Base-by-base conservation (phyloP, 805 yeast species). In the Dipodascopsis tothii region DNA sequence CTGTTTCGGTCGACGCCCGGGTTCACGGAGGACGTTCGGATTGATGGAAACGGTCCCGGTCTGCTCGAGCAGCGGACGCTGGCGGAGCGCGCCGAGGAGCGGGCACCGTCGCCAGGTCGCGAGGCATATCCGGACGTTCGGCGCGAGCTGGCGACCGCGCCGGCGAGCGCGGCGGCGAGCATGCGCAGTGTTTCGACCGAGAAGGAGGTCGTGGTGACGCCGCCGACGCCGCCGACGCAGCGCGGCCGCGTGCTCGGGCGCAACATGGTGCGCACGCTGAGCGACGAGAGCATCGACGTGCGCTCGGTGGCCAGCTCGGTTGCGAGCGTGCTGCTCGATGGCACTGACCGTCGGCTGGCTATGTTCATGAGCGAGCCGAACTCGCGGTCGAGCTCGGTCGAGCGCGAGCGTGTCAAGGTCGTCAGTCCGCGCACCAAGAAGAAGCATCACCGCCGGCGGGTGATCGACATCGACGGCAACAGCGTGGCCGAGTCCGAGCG, bases 1-100 rank as follows among this genome's bases (percentile, higher is more conserved):
- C 22, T 42, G n/a, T 56, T 56, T 30, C 25, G 60, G 21, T 21
- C 40, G 16, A 43, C 51, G 2, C 46, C 53, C 16, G 59, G 54
- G 7, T 56, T 35, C 30, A 32, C 43, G 20, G 44, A 48, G 4
- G 59, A 56, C 35, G 45, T 56, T 18, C n/a, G 42, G 33, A 50
- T 56, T 5, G 60, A 56, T 30, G 60, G 56, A 4, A 35, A 47
- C 11, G 23, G 33, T n/a, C 60, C 60, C 5, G 59, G 60, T 9
- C n/a, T 56, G 23, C 33, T 56, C 4, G 60, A 56, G 39, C 53
- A 47, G 33, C 43, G 58, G 9, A 41, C 39, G 6, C 39, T 57
- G 22, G 33, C 22, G 14, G 52, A 55, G 20, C 41, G 59, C 3
- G 54, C 40, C 2, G 40, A 40, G 34, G 52, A 48, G 33, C 16